Conservation (phyloP, 495 filamentous ascomycete species). For the Rhypophila decipiens region DNA sequence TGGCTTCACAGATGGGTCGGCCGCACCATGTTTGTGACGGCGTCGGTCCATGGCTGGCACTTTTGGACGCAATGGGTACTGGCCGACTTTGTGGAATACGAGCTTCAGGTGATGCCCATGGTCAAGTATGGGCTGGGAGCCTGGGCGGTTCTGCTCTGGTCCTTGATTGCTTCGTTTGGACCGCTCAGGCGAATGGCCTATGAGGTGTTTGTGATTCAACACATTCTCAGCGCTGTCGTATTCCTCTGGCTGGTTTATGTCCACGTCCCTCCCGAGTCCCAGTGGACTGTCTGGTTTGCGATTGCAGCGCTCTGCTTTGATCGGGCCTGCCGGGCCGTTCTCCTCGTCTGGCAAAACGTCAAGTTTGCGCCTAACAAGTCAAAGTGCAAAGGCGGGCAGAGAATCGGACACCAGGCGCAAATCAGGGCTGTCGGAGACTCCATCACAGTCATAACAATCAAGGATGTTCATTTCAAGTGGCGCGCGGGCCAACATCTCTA, state of each 20-base stretch:
- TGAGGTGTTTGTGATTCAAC: constrained; percentile 78
- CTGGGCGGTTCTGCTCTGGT: constrained; percentile 69
- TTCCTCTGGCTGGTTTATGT: constrained; percentile 62
- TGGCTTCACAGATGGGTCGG: constrained; percentile 82
- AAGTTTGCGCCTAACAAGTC: constrained; percentile 32
- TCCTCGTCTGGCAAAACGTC: constrained; percentile 60
- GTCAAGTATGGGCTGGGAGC: constrained; percentile 64
- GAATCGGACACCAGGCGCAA: constrained; percentile 52
- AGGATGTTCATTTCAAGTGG: constrained; percentile 65
- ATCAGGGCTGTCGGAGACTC: constrained; percentile 56
- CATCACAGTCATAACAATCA: constrained; percentile 63
- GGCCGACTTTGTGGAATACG: constrained; percentile 53
- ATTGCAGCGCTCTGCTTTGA: constrained; percentile 68
- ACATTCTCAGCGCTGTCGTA: constrained; percentile 59
- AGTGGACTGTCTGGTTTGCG: constrained; percentile 64
- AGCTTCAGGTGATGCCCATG: constrained; percentile 59
- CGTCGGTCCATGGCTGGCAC: constrained; percentile 67
- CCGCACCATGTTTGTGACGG: constrained; percentile 66
- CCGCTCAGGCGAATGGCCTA: constrained; percentile 65
- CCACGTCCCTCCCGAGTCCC: constrained; percentile 54
- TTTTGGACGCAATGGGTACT: constrained; percentile 64
- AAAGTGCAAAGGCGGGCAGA: constrained; percentile 33
- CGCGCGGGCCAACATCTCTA: constrained; percentile 73
- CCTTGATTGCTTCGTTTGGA: constrained; percentile 58
- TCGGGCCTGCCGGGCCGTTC: constrained; percentile 45